A percentile compares a stretch with the other conserved stretches of the same genome.
phyloP scores from a whole-genome alignment of 192 early-diverging fungal species.

The Podila clonocystis region DNA sequence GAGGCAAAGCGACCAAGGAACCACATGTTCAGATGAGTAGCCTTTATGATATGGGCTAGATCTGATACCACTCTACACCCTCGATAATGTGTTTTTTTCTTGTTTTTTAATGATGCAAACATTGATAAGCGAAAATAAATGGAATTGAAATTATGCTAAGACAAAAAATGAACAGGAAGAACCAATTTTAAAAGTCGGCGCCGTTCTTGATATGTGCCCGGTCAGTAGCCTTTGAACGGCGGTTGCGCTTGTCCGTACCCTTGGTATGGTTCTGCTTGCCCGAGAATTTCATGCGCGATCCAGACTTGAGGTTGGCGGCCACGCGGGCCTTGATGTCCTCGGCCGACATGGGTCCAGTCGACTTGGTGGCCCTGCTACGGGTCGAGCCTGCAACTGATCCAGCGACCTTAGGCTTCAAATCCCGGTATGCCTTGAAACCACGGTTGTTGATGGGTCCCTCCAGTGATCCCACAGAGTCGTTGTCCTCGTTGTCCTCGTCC shows the following conservation, averaged over 20 bases:
- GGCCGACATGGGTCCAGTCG: conserved; percentile 44
- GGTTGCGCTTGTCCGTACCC: conserved; percentile 62
- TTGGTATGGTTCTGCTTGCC: conserved; percentile 61
- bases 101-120: neutral
- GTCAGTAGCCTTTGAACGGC: conserved; percentile 26
- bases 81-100: no score
- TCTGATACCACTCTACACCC: no score
- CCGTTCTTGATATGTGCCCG: conserved; percentile 42
- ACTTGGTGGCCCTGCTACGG: conserved; percentile 31
- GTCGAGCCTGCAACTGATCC: conserved; percentile 43
- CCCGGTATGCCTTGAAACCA: conserved; percentile 60
- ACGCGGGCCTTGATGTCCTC: conserved; percentile 64
- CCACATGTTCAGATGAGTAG: no score
- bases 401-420: conserved; percentile 36
- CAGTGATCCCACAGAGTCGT: conserved; percentile 46
- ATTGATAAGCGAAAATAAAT: neutral
- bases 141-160: neutral
- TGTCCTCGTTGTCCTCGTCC: conserved; percentile 43
- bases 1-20: no score
- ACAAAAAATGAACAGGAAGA: neutral
- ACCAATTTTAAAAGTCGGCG: conserved; percentile 23
- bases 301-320: conserved; percentile 46
- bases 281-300: conserved; percentile 34
- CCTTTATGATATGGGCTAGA: no score
- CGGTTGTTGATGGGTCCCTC: conserved; percentile 57